Base-by-base conservation (phyloP, 495 filamentous ascomycete genomes). In the Talaromyces thailandensis region DNA sequence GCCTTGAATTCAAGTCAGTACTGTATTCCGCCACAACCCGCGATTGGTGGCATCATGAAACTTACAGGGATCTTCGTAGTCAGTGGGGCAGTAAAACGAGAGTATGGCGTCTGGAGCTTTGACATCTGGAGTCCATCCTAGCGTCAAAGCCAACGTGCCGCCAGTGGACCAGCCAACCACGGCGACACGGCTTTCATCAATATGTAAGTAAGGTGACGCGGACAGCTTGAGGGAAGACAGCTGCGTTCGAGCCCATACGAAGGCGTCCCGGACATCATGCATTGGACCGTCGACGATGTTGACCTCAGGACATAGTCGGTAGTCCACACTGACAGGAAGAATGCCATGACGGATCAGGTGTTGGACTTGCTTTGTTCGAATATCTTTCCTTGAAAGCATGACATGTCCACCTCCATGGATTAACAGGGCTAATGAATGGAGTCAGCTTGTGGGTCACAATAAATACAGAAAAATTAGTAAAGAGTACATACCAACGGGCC, bases 81-180 rank as follows among this genome's bases (percentile, higher is more conserved):
- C 70, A 1, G 70, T 70, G 8, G 83, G 82, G 51, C 71, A 73
- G 61, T 86, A 87, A 65, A 87, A 84, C 4, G 74, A 69, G 18
- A 86, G 67, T 9, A 84, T 77, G 0, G 77, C 82, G 1, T 77
- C 62, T 1, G 82, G 31, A 0, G 72, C 76, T 3, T 24, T 14
- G 9, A 52, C 26, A 0, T 29, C 31, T 0, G 74, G 61, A 2
- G 79, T 82, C 68, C 70, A 85, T 0, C 63, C 78, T 0, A 79
- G 60, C 2, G 76, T 70, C 73, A 85, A 75, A 18, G 82, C 82
- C 0, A 87, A 71, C 6, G 74, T 72, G 0, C 82, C 84, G 6
- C 84, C 84, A 0, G 78, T 74, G 0, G 82, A 86, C 84, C 83
- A 87, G 0, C 84, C 83, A 0, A 87, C 68, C 0, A 70, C 77